Base-by-base conservation (phyloP, 1,284 basidiomycete species). In the Austropuccinia psidii region DNA sequence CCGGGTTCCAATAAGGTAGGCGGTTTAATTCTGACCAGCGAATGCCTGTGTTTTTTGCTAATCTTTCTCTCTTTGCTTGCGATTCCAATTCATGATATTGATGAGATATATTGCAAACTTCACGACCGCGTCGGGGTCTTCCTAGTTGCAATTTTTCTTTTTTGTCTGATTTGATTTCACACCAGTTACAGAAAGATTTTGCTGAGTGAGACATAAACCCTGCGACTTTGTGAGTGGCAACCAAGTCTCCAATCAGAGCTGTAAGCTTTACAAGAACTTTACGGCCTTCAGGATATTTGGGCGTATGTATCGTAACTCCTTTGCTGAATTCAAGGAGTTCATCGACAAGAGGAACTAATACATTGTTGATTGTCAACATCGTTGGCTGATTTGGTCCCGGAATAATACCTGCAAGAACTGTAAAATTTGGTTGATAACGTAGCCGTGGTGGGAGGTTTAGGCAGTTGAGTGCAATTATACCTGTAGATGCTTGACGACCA, bases 401-500 rank as follows among this genome's bases (percentile, higher is more conserved):
- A 21, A 43, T 74, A 50, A 74, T 72, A 33, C 72, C 72, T 8
- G 66, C 62, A 74, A 74, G 39, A 69, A 61, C 70, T 35, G 55
- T 49, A 21, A 52, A 39, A 43, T 61, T 39, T 31, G 52, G 52
- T 39, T 74, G 70, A 54, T 74, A 64, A 29, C 73, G 49, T 13
- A 68, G 35, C 31, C 57, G 47, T 33, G 73, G 64, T 39, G 73
- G 67, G n/a, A 72, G 37, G 31, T 70, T 74, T 29, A 74, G 49
- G 43, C 73, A 74, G 29, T 29, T 54, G 15, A 74, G 43, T 19
- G 57, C 58, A 19, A 74, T 74, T 19, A 70, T 52, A 24, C 73
- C 73, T 33, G 60, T 52, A 27, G 73, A 74, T 21, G 21, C 24
- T 27, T 47, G 72, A 55, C 70, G 72, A 11, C 73, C 73, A 50